Base-by-base conservation (phyloP, 441 rosid genomes). In the Cnidoscolus chayamansa region DNA sequence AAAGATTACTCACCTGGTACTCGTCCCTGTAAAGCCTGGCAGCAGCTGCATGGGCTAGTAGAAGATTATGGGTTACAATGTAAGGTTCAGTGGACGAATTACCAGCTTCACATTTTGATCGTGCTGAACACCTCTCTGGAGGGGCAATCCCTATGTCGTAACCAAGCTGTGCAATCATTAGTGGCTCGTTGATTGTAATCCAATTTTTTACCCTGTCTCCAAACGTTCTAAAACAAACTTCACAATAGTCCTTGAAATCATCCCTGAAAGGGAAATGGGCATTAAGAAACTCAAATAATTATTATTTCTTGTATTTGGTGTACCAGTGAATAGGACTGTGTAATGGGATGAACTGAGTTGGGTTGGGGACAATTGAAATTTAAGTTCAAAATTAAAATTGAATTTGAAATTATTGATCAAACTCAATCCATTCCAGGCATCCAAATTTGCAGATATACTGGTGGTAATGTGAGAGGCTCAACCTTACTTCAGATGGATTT, bases 161-260 rank as follows among this genome's bases (percentile, higher is more conserved):
- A 3, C 72, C 77, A 12, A 57, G 57, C n/a, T 48, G 48, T 32
- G 72, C 15, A 6, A 65, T 11, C 50, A 40, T 19, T 17, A 48
- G 25, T 57, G 77, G 77, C 25, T 74, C 77, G 49, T 74, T 74
- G 47, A 74, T 66, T 32, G 77, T 74, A 20, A 67, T 50, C 77
- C 77, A 74, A 50, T 57, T 45, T 51, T 74, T 74, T 4, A 74
- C 77, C 31, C 77, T 49, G 47, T 74, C 77, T 67, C 77, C 77
- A 67, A 66, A 74, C 32, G 50, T 40, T n/a, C 43, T 57, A 15
- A 74, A 74, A 58, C 72, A 74, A 32, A 67, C n/a, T 16, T 74
- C 77, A 31, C 49, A 7, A 17, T 73, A 73, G 31, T 73, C 66
- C 56, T 16, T 30, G 43, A 73, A 73, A 66, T 73, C 76, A 48